Base-by-base conservation (phyloP, 2,329 filamentous ascomycete species). In the Neocucurbitaria cava region DNA sequence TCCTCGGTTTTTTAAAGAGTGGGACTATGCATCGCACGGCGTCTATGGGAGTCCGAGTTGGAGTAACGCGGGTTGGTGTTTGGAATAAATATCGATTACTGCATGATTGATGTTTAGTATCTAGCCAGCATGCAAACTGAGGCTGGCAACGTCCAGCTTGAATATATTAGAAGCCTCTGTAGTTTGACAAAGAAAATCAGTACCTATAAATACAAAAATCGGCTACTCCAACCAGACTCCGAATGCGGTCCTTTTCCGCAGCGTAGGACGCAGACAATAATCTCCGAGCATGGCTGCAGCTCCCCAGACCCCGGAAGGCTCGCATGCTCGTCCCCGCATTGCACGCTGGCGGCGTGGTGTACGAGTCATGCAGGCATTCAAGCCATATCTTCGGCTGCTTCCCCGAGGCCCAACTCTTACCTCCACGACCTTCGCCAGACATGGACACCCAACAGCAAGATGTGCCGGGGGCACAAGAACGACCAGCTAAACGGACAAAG, bases 401-500 rank as follows among this genome's bases (percentile, higher is more conserved):
- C 42, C 42, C 42, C 42, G 42, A 20, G 15, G 9, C 18, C 42
- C 15, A 5, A 17, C 18, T 21, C 17, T 9, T 15, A 8, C 24
- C 15, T 31, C 42, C 13, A 33, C 42, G 17, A 5, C 39, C 11
- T 45, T 35, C 33, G 33, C 33, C 33, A 18, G 18, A 31, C 17
- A 45, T 45, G 42, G 20, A 31, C 11, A 31, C 7, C 23, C 39
- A 23, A 26, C 39, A 41, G 10, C 39, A 41, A 41, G 20, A 45
- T 35, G 42, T 15, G 17, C 20, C 7, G n/a, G 42, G 18, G 17
- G 6, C 42, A 23, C 42, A 43, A 21, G 47, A 46, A 23, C 43
- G 50, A n/a, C 50, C 50, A 2, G 38, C 43, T 10, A 53, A 53
- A 31, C 50, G 50, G 3, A 26, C 43, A 11, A 53, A 53, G 36